Conservation (phyloP, 768 basidiomycete genomes). For the Panaeolus papilionaceus region DNA sequence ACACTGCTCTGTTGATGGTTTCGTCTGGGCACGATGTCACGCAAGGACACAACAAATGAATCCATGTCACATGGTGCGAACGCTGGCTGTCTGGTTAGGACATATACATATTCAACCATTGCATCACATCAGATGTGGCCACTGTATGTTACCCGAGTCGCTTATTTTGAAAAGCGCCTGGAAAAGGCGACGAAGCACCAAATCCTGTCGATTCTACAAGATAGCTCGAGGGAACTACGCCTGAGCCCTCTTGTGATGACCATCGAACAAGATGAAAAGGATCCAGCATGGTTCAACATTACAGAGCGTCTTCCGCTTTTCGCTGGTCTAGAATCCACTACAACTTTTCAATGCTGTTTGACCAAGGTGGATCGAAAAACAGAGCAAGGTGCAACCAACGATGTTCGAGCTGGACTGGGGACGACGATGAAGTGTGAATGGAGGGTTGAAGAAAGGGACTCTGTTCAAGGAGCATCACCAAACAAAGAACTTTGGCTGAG, state of each 20-base stretch:
- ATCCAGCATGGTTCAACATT: conserved; percentile 36
- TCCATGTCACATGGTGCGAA: no score
- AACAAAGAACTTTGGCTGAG: no score
- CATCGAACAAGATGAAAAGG: conserved; percentile 30
- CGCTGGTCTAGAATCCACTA: conserved; percentile 30
- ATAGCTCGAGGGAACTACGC: conserved; percentile 35
- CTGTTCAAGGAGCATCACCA: not conserved
- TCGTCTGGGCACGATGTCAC: not conserved
- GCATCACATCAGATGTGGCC: conserved; percentile 32
- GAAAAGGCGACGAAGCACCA: conserved; percentile 26
- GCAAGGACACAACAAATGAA: no score
- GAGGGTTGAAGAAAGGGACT: conserved; percentile 21
- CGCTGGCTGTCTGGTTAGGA: no score
- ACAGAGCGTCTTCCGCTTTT: conserved; percentile 35
- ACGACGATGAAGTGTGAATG: conserved; percentile 30
- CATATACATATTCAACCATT: no score
- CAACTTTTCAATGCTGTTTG: conserved; percentile 33
- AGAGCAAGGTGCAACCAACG: conserved; percentile 31
- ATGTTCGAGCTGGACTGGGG: conserved; percentile 33
- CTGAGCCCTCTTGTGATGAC: conserved; percentile 38
- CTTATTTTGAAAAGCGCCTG: conserved; percentile 31
- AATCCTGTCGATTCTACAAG: conserved; percentile 38
- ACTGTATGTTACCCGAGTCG: conserved; percentile 36
- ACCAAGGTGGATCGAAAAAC: conserved; percentile 20
- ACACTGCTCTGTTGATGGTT: not conserved